phyloP scores from a whole-genome alignment of 768 basidiomycete genomes.

The Pisolithus orientalis region DNA sequence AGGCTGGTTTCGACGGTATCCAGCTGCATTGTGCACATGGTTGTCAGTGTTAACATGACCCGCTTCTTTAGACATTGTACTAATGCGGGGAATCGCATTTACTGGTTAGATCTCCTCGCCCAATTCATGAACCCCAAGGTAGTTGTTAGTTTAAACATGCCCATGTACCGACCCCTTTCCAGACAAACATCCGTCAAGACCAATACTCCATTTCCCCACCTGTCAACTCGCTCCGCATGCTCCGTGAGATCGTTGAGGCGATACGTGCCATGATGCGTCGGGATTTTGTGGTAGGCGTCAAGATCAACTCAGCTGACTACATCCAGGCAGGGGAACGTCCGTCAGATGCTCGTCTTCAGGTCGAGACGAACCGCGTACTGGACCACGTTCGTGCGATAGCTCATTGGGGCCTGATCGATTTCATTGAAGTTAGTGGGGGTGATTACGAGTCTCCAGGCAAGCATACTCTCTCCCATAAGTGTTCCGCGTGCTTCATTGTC shows the following conservation, averaged over 20 bases:
- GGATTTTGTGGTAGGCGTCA: constrained; percentile 70
- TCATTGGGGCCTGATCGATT: constrained; percentile 63
- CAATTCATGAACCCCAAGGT: constrained; percentile 77
- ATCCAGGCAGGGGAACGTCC: constrained; percentile 26
- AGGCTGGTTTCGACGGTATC: constrained; percentile 79
- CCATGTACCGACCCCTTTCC: constrained; percentile 13
- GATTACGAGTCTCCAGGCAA: constrained; percentile 76
- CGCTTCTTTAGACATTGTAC: not conserved
- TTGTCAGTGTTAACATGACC: constrained; percentile 43
- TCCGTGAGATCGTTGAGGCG: constrained; percentile 46
- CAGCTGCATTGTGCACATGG: constrained; percentile 85
- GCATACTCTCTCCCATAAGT: constrained; percentile 13
- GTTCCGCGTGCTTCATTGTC: not conserved
- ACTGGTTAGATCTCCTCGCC: constrained; percentile 58
- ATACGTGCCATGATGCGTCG: constrained; percentile 51
- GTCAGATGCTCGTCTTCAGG: constrained; percentile 26
- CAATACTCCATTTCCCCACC: constrained; percentile 40
- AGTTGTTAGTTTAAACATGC: not conserved
- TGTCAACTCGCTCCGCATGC: constrained; percentile 45
- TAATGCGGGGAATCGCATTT: not conserved
- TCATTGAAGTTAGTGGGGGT: constrained; percentile 85
- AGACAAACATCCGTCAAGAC: constrained; percentile 56
- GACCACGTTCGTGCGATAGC: constrained; percentile 57
- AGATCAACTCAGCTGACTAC: constrained; percentile 79
- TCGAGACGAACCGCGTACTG: constrained; percentile 38